phyloP scores from a whole-genome alignment of 2,329 filamentous ascomycete species.

The Ascochyta viciae-villosae region DNA sequence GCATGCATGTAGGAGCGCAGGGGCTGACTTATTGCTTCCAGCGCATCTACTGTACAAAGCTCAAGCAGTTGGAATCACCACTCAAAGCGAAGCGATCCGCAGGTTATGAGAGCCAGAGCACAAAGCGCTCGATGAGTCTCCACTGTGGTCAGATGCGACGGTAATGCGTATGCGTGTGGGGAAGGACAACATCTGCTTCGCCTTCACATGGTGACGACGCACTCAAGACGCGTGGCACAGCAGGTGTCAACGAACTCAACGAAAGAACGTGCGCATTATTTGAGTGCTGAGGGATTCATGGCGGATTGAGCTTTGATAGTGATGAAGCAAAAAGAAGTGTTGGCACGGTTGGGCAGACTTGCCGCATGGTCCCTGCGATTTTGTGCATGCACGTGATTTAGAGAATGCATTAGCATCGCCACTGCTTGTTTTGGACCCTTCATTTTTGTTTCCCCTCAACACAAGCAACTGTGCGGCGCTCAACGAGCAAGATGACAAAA shows the following conservation, averaged over 20 bases:
- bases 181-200: slow-evolving; percentile 12
- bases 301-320: neutral
- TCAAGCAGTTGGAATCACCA: neutral
- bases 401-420: neutral
- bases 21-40: no score
- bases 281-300: neutral
- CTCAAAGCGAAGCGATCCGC: no score
- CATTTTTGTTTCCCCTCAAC: slow-evolving; percentile 1
- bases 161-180: slow-evolving; percentile 1
- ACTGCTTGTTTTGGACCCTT: neutral
- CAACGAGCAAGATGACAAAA: slow-evolving; percentile 3
- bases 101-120: neutral
- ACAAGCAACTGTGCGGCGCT: slow-evolving; percentile 6
- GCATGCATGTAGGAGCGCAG: neutral
- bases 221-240: slow-evolving; percentile 10
- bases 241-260: slow-evolving; percentile 1
- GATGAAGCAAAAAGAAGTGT: neutral
- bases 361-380: neutral
- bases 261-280: neutral
- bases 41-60: neutral
- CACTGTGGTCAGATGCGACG: neutral
- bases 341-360: neutral
- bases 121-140: neutral
- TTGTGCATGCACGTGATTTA: slow-evolving; percentile 6
- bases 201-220: slow-evolving; percentile 11